Percentiles rank a stretch among this genome's conserved stretches.
Evolutionary conservation across 805 yeast genomes (phyloP).

Genomic region (Cyberlindnera subsufficiens): DNA sequence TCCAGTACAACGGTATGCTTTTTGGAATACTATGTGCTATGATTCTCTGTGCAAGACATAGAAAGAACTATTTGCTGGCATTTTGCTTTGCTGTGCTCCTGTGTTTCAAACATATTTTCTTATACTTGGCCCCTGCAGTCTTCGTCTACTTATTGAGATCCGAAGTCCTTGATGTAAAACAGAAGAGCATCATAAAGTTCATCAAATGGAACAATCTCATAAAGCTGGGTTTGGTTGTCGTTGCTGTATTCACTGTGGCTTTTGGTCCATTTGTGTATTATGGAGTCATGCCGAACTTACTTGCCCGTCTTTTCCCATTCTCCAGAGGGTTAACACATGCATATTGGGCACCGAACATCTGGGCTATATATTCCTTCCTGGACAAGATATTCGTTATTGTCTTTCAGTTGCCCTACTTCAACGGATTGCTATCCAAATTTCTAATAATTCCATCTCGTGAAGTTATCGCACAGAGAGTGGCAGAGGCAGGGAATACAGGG

Average conservation of each 20-base stretch:
- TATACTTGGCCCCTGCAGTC: slow-evolving; percentile 92
- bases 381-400: slow-evolving; percentile 63
- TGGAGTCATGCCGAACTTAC: slow-evolving; percentile 56
- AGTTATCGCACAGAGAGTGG: slow-evolving; percentile 24
- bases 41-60: slow-evolving; percentile 61
- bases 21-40: slow-evolving; percentile 77
- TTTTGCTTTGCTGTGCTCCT: slow-evolving; percentile 67
- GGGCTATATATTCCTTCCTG: slow-evolving; percentile 87
- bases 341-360: slow-evolving; percentile 97
- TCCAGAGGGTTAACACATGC: slow-evolving; percentile 95
- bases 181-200: slow-evolving; percentile 27
- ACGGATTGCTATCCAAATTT: slow-evolving; percentile 32
- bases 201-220: slow-evolving; percentile 52
- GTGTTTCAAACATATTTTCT: slow-evolving; percentile 91
- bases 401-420: slow-evolving; percentile 31
- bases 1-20: slow-evolving; percentile 94
- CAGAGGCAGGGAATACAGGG: slow-evolving; percentile 34
- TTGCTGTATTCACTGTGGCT: slow-evolving; percentile 56
- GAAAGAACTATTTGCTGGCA: slow-evolving; percentile 54
- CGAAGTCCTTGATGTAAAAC: slow-evolving; percentile 49
- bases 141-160: slow-evolving; percentile 71
- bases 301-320: slow-evolving; percentile 80
- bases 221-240: slow-evolving; percentile 58
- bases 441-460: slow-evolving; percentile 27
- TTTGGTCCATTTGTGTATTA: slow-evolving; percentile 69